A percentile compares a stretch with the other conserved stretches of the same genome.
Conservation (phyloP, 805 yeast species). For the Saccharomyces kudriavzevii region DNA sequence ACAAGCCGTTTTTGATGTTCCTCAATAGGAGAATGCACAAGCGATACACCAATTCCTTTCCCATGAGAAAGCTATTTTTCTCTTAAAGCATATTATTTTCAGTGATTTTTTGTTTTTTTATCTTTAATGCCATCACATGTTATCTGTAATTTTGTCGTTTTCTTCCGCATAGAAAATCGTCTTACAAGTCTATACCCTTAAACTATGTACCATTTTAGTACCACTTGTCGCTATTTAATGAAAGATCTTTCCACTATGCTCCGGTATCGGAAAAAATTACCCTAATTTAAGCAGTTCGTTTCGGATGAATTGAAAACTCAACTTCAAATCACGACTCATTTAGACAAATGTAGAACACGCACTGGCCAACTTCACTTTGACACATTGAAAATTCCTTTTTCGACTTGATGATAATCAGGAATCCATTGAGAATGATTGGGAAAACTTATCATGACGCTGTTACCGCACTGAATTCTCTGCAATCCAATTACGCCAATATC, state of each 20-base stretch:
- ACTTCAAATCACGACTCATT: neutral
- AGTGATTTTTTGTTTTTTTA: neutral
- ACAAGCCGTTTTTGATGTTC: slow-evolving; percentile 73
- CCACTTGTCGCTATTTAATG: neutral
- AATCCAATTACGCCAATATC: slow-evolving; percentile 83
- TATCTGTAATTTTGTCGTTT: neutral
- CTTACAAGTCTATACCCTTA: neutral
- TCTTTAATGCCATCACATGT: neutral
- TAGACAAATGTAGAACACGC: neutral
- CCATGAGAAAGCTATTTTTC: neutral
- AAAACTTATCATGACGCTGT: slow-evolving; percentile 61
- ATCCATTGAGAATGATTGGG: slow-evolving; percentile 17
- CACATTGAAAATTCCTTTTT: neutral
- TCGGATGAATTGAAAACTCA: neutral
- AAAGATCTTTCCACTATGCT: neutral
- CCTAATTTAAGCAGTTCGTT: neutral
- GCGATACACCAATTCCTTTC: neutral
- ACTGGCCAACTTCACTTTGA: neutral
- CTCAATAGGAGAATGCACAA: slow-evolving; percentile 8
- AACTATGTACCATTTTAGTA: neutral
- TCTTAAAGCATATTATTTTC: neutral
- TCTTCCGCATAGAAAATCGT: neutral
- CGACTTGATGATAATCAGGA: neutral
- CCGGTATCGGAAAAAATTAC: neutral
- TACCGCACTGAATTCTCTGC: slow-evolving; percentile 72